These are phyloP conservation scores for Boechera stricta DNA, from an alignment of 345 rosid genomes.

Conservation along the genomic window DNA sequence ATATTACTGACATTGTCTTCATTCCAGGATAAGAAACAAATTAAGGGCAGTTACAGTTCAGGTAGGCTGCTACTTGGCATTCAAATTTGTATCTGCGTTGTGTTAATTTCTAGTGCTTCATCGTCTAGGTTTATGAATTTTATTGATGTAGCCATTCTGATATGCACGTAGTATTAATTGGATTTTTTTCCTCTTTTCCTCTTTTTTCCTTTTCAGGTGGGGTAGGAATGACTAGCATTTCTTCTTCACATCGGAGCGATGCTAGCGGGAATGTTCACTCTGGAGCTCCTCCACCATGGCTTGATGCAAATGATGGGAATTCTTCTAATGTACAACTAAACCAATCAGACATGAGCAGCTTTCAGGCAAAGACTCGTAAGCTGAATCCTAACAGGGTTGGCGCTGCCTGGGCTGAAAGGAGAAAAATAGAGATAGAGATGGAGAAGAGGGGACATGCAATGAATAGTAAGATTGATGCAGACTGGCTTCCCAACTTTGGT, in stretches of 20 bases:
- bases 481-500: constrained; percentile 97
- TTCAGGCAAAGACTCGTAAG: constrained; percentile 50
- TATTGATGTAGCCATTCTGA: constrained; percentile 18
- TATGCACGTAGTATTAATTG: constrained; percentile 2
- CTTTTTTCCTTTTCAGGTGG: constrained; percentile 49
- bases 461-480: constrained; percentile 53
- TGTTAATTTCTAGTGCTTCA: neutral
- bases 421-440: constrained; percentile 87
- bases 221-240: constrained; percentile 47
- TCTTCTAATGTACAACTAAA: constrained; percentile 43
- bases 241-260: constrained; percentile 44
- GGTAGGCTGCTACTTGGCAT: constrained; percentile 50
- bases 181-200: neutral
- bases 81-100: constrained; percentile 15
- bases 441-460: constrained; percentile 73
- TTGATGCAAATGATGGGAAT: constrained; percentile 57
- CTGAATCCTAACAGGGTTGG: constrained; percentile 91
- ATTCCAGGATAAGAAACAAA: constrained; percentile 45
- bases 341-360: constrained; percentile 41
- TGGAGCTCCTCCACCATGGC: constrained; percentile 91
- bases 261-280: constrained; percentile 73
- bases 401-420: constrained; percentile 95
- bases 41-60: constrained; percentile 43
- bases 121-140: neutral
- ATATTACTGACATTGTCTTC: constrained; percentile 18